Evolutionary conservation across 108 stramenopile species (phyloP), one percentile per base, ranked within the genome.

Genomic region (Discostella stelligeroides): DNA sequence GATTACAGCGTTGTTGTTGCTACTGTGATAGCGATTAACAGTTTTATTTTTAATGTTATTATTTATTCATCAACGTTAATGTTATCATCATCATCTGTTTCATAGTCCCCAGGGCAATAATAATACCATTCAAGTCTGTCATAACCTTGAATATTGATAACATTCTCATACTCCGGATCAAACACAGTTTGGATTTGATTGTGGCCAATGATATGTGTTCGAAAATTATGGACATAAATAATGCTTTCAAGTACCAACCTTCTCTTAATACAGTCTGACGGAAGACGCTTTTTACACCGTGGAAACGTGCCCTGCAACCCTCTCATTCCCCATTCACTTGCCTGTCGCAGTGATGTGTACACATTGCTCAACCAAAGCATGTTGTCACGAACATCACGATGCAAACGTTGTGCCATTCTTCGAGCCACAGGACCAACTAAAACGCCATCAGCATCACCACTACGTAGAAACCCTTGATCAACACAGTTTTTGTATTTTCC

Each of bases 311-410:
- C 49, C 12, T 66, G 65, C 6, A 66, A 38, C 18, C 39, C 50
- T 2, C 49, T 1, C 48, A 66, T 66, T 34, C 65, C 65, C 65
- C 65, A 53, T 34, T 66, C 37, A 27, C 65, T 66, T 17, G 50
- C 28, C 30, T 66, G 65, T 4, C 50, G 27, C 4, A 66, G 50
- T 20, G 50, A 51, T 2, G 49, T 66, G 37, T 66, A 50, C 30
- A 66, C 23, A 21, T 66, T 66, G 4, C 28, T 51, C n/a, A 51
- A 10, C 7, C 13, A 5, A 17, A 66, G 38, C 8, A 53, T 1
- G 30, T 66, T 50, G 20, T 66, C 65, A 17, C 65, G 48, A 28
- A 65, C 37, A 14, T 47, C 47, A 12, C 47, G 64, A 49, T 65
- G 64, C 9, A 50, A 18, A 7, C 30, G 49, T 37, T 34, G 4